phyloP scores from a whole-genome alignment of 805 yeast species.

The Saccharomycopsis olivae region DNA sequence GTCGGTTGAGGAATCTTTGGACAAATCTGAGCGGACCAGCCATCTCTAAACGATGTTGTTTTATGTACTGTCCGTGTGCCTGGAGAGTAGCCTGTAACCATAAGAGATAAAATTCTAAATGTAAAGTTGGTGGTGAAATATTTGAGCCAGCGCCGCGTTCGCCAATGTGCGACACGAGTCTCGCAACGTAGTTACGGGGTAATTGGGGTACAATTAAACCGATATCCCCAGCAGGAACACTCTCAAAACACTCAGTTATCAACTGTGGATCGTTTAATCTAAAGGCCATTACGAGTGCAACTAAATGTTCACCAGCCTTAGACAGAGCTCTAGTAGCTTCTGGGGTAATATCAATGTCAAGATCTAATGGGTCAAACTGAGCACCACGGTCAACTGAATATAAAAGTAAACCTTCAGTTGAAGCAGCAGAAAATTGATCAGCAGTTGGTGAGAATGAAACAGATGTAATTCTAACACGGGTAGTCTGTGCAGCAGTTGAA shows the following conservation, averaged over 20 bases:
- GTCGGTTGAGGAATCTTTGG: conserved; percentile 63
- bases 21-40: conserved; percentile 55
- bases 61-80: conserved; percentile 69
- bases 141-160: too few relatives aligned
- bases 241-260: conserved; percentile 63
- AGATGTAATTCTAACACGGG: conserved; percentile 69
- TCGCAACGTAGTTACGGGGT: conserved; percentile 67
- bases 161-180: conserved; percentile 61
- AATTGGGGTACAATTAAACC: conserved; percentile 53
- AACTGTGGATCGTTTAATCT: conserved; percentile 75
- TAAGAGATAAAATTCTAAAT: conserved; percentile 69
- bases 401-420: conserved; percentile 85
- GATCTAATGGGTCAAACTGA: conserved; percentile 87
- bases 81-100: conserved; percentile 70
- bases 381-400: conserved; percentile 68
- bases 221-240: conserved; percentile 62
- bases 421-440: conserved; percentile 83
- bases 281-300: conserved; percentile 86
- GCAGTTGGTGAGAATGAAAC: conserved; percentile 85
- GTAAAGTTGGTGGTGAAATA: conserved; percentile 61
- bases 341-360: conserved; percentile 88
- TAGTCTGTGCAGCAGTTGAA: conserved; percentile 66
- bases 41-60: conserved; percentile 43
- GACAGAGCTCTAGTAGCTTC: conserved; percentile 56
- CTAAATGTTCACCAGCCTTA: conserved; percentile 45